A percentile compares a stretch with the other conserved stretches of the same genome.
Evolutionary conservation across 2,329 filamentous ascomycete genomes (phyloP).

Genomic region (Fusarium foetens): DNA sequence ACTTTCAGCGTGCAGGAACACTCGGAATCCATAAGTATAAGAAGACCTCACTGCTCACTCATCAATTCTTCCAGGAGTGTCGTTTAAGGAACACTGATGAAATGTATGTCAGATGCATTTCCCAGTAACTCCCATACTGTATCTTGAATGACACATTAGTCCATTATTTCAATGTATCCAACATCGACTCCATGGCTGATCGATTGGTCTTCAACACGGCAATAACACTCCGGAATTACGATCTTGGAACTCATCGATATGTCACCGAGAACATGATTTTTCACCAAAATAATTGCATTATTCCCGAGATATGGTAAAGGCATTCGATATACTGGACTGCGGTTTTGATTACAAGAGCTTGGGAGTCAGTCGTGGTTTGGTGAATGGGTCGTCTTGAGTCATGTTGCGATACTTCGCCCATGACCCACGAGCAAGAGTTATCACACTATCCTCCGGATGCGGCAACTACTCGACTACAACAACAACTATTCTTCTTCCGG

Average conservation of each 20-base stretch:
- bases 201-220: background rate
- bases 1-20: constrained; percentile 8
- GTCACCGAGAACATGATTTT: background rate
- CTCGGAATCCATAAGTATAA: constrained; percentile 21
- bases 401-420: background rate
- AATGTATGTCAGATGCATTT: no score
- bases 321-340: background rate
- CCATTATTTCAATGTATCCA: background rate
- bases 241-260: constrained; percentile 6
- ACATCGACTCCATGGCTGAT: background rate
- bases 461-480: background rate
- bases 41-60: constrained; percentile 7
- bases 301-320: background rate
- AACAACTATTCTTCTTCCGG: background rate
- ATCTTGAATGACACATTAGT: background rate
- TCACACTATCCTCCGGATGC: background rate
- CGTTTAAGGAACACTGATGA: background rate
- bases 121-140: background rate
- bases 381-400: constrained; percentile 2
- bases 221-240: background rate
- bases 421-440: constrained; percentile 25
- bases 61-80: no score
- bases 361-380: background rate
- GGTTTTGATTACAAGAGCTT: constrained; percentile 10
- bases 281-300: background rate